Evolutionary conservation across 495 filamentous ascomycete species (phyloP), one percentile per base, ranked within the genome.

Genomic region (Aspergillus ostianus): DNA sequence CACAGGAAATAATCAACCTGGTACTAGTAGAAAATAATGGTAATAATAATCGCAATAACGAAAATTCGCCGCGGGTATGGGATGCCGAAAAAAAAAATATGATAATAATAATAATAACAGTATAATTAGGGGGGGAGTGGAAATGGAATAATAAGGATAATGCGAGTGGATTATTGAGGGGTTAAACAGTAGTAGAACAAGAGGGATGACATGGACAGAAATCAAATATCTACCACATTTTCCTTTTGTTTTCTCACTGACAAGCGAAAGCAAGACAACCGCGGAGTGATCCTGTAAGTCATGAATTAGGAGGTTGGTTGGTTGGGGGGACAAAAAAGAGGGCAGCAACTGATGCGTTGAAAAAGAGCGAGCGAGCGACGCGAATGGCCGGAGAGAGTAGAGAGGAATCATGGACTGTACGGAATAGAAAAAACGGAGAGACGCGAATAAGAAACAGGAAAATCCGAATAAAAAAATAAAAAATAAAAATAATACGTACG

Each of bases 91-190:
- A 6, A 18, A 58, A 63, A 58, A 58, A 65, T 58, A 59, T 58
- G 30, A 59, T 51, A 51, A 51, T 59, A 59, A 49, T 52, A 55
- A 46, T 49, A 60, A 58, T n/a, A n/a, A n/a, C n/a, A n/a, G n/a
- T n/a, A n/a, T n/a, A n/a, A n/a, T n/a, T n/a, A n/a, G n/a, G n/a
- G n/a, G n/a, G n/a, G n/a, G n/a, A n/a, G n/a, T n/a, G n/a, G n/a
- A 49, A 53, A 53, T 4, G 23, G 23, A 53, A 61, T 56, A 53
- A 53, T 55, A 44, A 26, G 29, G 51, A 65, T 56, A 61, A 61
- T 61, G 59, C 56, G 56, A 49, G 59, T 60, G 56, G 63, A 59
- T 66, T 61, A 63, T 60, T 58, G 65, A 64, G 65, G 62, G 62
- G 62, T 62, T 55, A 50, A 60, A 19, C 30, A 19, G 54, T 53